These are phyloP conservation scores for Chrysoporthe austroafricana DNA, from an alignment of 2,329 filamentous ascomycete genomes.

Conservation along the genomic window DNA sequence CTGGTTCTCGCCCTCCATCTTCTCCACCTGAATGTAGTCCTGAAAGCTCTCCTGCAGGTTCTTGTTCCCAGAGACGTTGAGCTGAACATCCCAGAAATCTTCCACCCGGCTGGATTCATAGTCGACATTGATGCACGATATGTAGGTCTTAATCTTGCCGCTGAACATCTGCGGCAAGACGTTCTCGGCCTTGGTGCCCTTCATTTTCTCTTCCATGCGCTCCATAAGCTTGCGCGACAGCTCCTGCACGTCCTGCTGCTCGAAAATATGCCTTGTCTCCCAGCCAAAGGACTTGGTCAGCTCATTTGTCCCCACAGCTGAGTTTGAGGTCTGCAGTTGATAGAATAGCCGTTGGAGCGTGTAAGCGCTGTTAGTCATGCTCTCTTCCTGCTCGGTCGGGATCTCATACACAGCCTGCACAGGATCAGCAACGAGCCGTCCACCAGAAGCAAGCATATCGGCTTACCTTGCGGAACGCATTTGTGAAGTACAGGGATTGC, in stretches of 20 bases:
- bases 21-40: slow-evolving; percentile 96
- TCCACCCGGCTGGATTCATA: slow-evolving; percentile 96
- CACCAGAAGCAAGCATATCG: slow-evolving; percentile 22
- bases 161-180: slow-evolving; percentile 90
- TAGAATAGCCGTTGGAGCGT: slow-evolving; percentile 94
- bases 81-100: slow-evolving; percentile 98
- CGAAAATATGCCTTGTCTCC: slow-evolving; percentile 97
- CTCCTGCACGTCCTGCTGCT: slow-evolving; percentile 98
- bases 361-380: slow-evolving; percentile 86
- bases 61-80: slow-evolving; percentile 94
- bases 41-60: slow-evolving; percentile 92
- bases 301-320: slow-evolving; percentile 87
- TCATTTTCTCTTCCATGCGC: slow-evolving; percentile 96
- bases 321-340: slow-evolving; percentile 83
- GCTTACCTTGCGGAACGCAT: slow-evolving; percentile 85
- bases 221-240: slow-evolving; percentile 97
- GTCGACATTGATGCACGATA: slow-evolving; percentile 96
- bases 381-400: slow-evolving; percentile 83
- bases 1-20: slow-evolving; percentile 97
- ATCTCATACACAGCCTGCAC: slow-evolving; percentile 91
- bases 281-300: slow-evolving; percentile 96
- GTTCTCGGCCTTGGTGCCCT: slow-evolving; percentile 89
- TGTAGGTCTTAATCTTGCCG: slow-evolving; percentile 98
- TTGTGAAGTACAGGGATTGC: slow-evolving; percentile 85
- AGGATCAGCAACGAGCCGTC: slow-evolving; percentile 22